Evolutionary conservation across 208 protist genomes (phyloP), one percentile per base, ranked within the genome.

Genomic region (Naegleria lovaniensis): DNA sequence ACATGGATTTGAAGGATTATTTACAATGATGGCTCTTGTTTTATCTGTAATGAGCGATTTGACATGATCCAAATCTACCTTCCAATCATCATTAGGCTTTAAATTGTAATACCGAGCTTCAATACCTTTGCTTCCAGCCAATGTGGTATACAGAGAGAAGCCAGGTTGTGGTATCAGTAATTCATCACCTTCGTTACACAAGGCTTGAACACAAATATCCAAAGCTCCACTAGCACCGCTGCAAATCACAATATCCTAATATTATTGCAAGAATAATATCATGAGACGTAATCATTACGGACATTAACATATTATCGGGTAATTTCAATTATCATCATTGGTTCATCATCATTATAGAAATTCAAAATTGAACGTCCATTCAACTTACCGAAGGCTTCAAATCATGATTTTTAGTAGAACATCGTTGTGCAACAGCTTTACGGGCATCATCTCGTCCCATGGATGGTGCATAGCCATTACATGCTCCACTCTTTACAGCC

Each of bases 1-100:
- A 91, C 97, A 98, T 48, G 97, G 97, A 93, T 99, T 99, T 43
- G 95, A 97, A 9, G 97, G 97, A 94, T 99, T 99, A 90, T 96
- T 98, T 38, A 98, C 91, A 25, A 99, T 52, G 84, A 99, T 97
- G 4, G 94, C 94, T 85, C 92, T 94, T 2, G 97, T 99, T 29
- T 93, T 94, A 7, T 91, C 91, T 88, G 98, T 95, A 19, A 98
- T 95, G 22, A 97, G 89, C n/a, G 92, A 91, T 52, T 92, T 93
- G 2, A 97, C 84, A 39, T 96, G 91, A 16, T 92, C 93, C 33
- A 98, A 91, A 93, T 98, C 96, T 40, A 95, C 90, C 90, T 98
- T 93, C 97, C 97, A 99, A 90, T 95, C 91, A 79, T 95, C 96
- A 15, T 97, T 92, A 41, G 96, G 90, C 87, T 96, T 83, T 6